Percentiles rank a stretch among this genome's conserved stretches.
These are phyloP conservation scores for Stephania yunnanensis DNA, from an alignment of 164 flowering plant species.

Conservation along the genomic window DNA sequence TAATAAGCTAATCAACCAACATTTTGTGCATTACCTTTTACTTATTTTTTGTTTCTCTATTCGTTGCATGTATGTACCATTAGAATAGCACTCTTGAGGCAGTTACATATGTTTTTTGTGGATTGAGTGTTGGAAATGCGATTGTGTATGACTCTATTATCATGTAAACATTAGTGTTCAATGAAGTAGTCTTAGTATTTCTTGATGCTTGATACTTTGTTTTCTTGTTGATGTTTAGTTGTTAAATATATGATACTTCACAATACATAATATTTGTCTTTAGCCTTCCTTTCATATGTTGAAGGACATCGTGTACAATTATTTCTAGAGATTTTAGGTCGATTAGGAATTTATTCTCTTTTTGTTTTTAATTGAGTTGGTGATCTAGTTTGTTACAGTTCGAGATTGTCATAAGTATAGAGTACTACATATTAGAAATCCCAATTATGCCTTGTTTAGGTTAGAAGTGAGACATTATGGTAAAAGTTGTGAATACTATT, in stretches of 20 bases:
- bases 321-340: no score
- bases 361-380: no score
- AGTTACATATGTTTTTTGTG: conserved; percentile 92
- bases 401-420: no score
- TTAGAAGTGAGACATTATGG: no score
- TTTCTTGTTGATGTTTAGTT: neutral
- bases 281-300: neutral
- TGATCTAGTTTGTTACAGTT: no score
- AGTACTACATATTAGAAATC: no score
- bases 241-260: no score
- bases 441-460: no score
- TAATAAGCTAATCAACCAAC: neutral
- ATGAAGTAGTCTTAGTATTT: neutral
- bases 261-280: neutral
- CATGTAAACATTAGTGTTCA: neutral
- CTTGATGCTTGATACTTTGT: neutral
- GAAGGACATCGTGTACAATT: no score
- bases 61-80: conserved; percentile 66
- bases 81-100: conserved; percentile 93
- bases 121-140: conserved; percentile 89
- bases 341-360: no score
- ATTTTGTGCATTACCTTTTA: neutral
- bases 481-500: no score
- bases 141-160: conserved; percentile 51
- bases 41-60: conserved; percentile 1